Percentiles rank a stretch among this genome's conserved stretches.
Conservation (phyloP, 2,329 filamentous ascomycete species). For the Pseudocercospora fuligena region DNA sequence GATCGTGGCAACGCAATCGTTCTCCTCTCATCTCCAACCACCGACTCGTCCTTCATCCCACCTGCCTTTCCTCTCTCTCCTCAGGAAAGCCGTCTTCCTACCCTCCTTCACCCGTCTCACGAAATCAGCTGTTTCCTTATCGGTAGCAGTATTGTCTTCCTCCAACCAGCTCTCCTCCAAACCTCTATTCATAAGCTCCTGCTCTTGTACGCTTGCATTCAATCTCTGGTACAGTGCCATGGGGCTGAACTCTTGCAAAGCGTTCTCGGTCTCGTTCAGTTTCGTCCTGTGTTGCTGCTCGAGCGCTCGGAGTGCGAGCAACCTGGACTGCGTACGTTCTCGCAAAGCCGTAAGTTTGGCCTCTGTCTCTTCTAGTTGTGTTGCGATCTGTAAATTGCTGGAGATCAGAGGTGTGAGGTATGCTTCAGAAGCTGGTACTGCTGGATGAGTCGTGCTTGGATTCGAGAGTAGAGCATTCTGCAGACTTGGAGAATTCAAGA, state of each 20-base stretch:
- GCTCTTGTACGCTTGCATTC: constrained; percentile 76
- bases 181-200: constrained; percentile 77
- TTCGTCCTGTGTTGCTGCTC: constrained; percentile 93
- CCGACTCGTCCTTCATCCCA: constrained; percentile 97
- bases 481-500: constrained; percentile 67
- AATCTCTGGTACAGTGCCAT: constrained; percentile 84
- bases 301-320: constrained; percentile 81
- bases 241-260: constrained; percentile 82
- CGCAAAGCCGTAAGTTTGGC: constrained; percentile 65
- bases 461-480: constrained; percentile 76
- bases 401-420: constrained; percentile 68
- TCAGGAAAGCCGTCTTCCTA: constrained; percentile 75
- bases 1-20: too few relatives aligned
- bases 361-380: constrained; percentile 65
- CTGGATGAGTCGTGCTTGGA: constrained; percentile 71
- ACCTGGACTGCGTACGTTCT: constrained; percentile 74
- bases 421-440: constrained; percentile 67
- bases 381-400: constrained; percentile 73
- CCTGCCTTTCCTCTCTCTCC: constrained; percentile 84
- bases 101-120: constrained; percentile 80
- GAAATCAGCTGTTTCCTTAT: constrained; percentile 86
- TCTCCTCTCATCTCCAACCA: constrained; percentile 74
- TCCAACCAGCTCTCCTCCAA: constrained; percentile 94
- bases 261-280: constrained; percentile 85
- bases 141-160: constrained; percentile 64